These are phyloP conservation scores for Sesbania bispinosa DNA, from an alignment of 306 rosid species.

Conservation along the genomic window DNA sequence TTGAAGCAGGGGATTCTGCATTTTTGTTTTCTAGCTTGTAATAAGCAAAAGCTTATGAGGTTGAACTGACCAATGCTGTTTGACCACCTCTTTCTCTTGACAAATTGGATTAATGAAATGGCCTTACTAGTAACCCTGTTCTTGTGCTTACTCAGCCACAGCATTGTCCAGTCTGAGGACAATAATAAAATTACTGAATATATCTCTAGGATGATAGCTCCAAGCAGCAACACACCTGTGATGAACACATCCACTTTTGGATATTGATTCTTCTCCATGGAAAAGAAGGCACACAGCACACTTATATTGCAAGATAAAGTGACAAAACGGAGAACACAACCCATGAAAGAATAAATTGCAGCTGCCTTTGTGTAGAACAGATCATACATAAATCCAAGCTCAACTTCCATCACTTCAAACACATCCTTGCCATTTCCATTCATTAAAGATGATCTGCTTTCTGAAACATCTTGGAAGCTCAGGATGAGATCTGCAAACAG, in stretches of 20 bases:
- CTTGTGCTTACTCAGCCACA: conserved; percentile 28
- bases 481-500: conserved; percentile 49
- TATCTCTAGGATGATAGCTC: conserved; percentile 30
- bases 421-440: background rate
- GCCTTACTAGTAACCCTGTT: background rate
- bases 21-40: background rate
- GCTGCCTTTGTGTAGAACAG: conserved; percentile 43
- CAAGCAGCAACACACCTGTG: conserved; percentile 30
- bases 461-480: conserved; percentile 21
- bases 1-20: background rate
- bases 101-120: background rate
- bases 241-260: conserved; percentile 10
- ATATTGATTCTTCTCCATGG: background rate
- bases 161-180: conserved; percentile 31
- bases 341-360: background rate
- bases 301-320: background rate
- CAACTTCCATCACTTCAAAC: conserved; percentile 45
- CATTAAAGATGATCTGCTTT: conserved; percentile 20
- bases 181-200: background rate
- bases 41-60: background rate
- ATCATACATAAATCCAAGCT: conserved; percentile 52
- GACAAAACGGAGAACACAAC: conserved; percentile 15
- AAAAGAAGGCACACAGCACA: background rate
- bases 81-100: conserved; percentile 26
- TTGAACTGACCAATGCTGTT: conserved; percentile 24